Conservation (phyloP, 2,329 filamentous ascomycete genomes). For the Metarhizium guizhouense region DNA sequence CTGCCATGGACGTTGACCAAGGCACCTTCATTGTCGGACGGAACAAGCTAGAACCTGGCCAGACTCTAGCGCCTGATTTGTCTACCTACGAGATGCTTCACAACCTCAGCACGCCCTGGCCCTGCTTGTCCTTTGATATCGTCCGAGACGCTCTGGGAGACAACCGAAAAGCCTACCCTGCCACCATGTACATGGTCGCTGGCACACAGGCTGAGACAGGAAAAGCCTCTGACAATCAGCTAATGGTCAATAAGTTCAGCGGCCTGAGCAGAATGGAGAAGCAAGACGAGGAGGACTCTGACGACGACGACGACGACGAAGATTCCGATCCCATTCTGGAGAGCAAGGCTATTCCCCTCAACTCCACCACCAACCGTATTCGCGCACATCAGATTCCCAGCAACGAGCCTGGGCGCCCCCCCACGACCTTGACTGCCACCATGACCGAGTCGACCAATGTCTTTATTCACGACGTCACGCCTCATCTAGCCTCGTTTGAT, state of each 20-base stretch:
- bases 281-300: constrained; percentile 55
- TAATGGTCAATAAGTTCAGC: constrained; percentile 95
- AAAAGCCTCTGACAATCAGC: constrained; percentile 75
- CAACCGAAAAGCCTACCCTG: constrained; percentile 85
- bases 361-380: constrained; percentile 87
- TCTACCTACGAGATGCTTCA: constrained; percentile 98
- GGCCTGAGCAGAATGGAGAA: constrained; percentile 81
- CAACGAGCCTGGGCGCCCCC: constrained; percentile 59
- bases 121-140: constrained; percentile 93
- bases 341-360: constrained; percentile 78
- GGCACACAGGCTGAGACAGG: constrained; percentile 82
- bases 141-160: constrained; percentile 79
- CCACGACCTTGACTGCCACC: constrained; percentile 76
- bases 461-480: constrained; percentile 88
- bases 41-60: constrained; percentile 81
- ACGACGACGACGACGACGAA: constrained; percentile 67
- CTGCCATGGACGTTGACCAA: constrained; percentile 85
- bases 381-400: constrained; percentile 74
- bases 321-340: constrained; percentile 84
- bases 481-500: constrained; percentile 83
- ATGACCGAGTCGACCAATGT: constrained; percentile 89
- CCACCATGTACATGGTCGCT: constrained; percentile 88
- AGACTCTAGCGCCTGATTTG: constrained; percentile 82
- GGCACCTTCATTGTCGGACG: constrained; percentile 93
- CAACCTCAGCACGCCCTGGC: constrained; percentile 88